phyloP scores from a whole-genome alignment of 2,329 filamentous ascomycete genomes.

The Didymella arachidicola region DNA sequence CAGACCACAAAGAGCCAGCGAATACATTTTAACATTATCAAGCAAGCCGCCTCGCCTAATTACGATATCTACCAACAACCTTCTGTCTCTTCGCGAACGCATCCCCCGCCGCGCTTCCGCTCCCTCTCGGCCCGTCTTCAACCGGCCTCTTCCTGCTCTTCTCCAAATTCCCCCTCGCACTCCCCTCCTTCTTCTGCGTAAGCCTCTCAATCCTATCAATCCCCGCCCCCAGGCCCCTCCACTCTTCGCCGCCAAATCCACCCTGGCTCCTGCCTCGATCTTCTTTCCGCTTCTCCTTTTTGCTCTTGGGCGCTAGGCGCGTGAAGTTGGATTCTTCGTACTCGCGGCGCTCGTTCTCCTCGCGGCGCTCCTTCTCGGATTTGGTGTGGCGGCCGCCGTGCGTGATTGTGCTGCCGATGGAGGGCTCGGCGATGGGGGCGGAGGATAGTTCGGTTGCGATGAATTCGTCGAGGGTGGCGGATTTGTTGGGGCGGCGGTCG shows the following conservation, averaged over 20 bases:
- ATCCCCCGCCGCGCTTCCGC: slow-evolving; percentile 74
- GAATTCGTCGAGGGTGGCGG: slow-evolving; percentile 90
- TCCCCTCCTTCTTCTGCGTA: slow-evolving; percentile 70
- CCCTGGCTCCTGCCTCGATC: slow-evolving; percentile 51
- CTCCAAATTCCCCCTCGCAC: slow-evolving; percentile 67
- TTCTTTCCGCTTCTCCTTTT: slow-evolving; percentile 80
- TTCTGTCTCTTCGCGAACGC: slow-evolving; percentile 64
- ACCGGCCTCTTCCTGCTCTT: slow-evolving; percentile 82
- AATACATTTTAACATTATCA: neutral
- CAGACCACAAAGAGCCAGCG: neutral
- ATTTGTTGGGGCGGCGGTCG: slow-evolving; percentile 72
- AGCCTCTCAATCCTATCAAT: slow-evolving; percentile 85
- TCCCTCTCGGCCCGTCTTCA: slow-evolving; percentile 76
- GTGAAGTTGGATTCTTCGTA: slow-evolving; percentile 96
- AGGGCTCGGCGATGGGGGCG: slow-evolving; percentile 84
- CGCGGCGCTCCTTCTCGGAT: slow-evolving; percentile 75
- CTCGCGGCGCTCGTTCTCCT: slow-evolving; percentile 78
- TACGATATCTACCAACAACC: slow-evolving; percentile 43
- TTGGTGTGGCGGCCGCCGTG: slow-evolving; percentile 80
- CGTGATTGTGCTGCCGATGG: slow-evolving; percentile 88
- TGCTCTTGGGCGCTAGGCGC: slow-evolving; percentile 83
- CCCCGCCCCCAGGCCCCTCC: slow-evolving; percentile 83
- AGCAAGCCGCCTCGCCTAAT: slow-evolving; percentile 17
- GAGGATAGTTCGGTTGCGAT: slow-evolving; percentile 82
- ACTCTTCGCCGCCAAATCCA: slow-evolving; percentile 91